Percentiles rank a stretch among this genome's conserved stretches.
These are phyloP conservation scores for Botryotinia narcissicola DNA, from an alignment of 2,329 filamentous ascomycete species.

Conservation along the genomic window DNA sequence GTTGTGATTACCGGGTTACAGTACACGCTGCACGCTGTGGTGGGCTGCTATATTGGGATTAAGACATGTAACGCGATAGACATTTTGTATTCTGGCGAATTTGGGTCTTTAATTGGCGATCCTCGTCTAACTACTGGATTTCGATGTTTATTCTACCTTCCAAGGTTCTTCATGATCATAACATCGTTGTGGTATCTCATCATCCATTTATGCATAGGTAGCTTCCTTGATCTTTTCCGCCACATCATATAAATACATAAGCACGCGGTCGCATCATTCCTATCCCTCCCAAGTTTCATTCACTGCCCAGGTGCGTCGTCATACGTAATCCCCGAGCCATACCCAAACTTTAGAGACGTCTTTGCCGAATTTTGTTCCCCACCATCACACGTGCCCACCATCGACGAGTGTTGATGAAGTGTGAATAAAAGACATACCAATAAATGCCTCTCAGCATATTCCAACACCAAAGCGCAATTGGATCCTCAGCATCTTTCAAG, in stretches of 20 bases:
- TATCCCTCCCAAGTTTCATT: neutral
- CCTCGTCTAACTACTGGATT: neutral
- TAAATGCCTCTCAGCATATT: conserved; percentile 36
- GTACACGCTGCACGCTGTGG: neutral
- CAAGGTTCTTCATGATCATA: neutral
- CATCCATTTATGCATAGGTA: neutral
- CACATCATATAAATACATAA: neutral
- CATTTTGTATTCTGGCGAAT: neutral
- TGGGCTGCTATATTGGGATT: neutral
- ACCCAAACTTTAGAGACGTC: neutral
- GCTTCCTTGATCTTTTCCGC: neutral
- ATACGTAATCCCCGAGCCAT: neutral
- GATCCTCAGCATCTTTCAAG: conserved; percentile 50
- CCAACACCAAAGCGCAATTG: conserved; percentile 51
- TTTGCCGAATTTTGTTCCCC: neutral
- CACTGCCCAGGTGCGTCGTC: no score
- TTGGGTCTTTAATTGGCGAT: neutral
- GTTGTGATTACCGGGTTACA: neutral
- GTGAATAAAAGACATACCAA: neutral
- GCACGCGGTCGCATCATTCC: neutral
- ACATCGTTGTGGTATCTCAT: neutral
- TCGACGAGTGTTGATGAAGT: neutral
- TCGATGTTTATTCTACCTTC: neutral
- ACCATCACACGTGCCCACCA: no score
- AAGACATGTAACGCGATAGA: neutral